Evolutionary conservation across 768 basidiomycete species (phyloP).

Genomic region (Hirschioporus abietinus): DNA sequence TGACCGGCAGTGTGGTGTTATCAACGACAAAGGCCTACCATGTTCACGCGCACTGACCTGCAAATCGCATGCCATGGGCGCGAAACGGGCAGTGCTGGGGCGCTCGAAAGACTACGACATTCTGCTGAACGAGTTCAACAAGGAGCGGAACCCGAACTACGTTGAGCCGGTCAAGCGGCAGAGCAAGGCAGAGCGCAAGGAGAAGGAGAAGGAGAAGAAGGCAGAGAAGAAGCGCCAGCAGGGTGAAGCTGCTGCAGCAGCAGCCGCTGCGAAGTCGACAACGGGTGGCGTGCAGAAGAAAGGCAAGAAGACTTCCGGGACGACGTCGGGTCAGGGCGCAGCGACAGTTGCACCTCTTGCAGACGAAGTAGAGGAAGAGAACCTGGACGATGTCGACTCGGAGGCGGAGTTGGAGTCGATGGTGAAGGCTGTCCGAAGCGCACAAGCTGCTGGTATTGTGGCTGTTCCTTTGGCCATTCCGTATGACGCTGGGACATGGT

Average conservation of each 20-base stretch:
- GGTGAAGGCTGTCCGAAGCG: constrained; percentile 52
- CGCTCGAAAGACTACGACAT: constrained; percentile 82
- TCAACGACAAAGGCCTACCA: constrained; percentile 89
- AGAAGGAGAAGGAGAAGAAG: constrained; percentile 75
- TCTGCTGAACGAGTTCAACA: constrained; percentile 88
- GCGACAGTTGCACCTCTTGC: constrained; percentile 37
- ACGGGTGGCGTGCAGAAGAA: constrained; percentile 46
- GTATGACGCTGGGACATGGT: constrained; percentile 74
- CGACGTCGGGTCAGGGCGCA: constrained; percentile 31
- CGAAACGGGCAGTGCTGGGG: constrained; percentile 87
- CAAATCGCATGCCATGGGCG: constrained; percentile 97
- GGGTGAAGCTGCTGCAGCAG: constrained; percentile 62
- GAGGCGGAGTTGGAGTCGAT: constrained; percentile 80
- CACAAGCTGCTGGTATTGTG: constrained; percentile 52
- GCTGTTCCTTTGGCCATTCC: constrained; percentile 68
- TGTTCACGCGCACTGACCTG: constrained; percentile 96
- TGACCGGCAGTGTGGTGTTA: constrained; percentile 93
- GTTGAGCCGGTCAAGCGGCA: constrained; percentile 84
- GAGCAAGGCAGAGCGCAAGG: constrained; percentile 84
- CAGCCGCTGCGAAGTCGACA: constrained; percentile 29
- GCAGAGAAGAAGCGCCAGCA: constrained; percentile 75
- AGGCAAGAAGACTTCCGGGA: constrained; percentile 46
- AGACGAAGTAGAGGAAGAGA: constrained; percentile 55
- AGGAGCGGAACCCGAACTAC: constrained; percentile 81
- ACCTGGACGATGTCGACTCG: constrained; percentile 76